Base-by-base conservation (phyloP, 2,329 filamentous ascomycete species). In the Cladophialophora exuberans region DNA sequence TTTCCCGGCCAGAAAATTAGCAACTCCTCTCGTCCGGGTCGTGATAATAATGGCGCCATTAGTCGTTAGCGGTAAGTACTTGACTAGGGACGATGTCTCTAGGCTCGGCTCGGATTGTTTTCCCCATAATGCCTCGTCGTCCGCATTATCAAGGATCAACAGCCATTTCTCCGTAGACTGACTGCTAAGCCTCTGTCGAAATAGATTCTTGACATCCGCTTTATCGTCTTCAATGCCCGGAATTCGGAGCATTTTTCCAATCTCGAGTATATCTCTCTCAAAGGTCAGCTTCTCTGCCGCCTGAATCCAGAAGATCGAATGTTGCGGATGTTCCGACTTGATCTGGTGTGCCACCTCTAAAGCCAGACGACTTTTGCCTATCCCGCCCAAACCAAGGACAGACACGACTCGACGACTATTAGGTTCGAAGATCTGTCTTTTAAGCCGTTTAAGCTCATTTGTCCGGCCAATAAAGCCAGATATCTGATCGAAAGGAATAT, bases 21-120 rank as follows among this genome's bases (percentile, higher is more conserved):
- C 64, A 4, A 60, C 36, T 22, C 46, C 51, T 44, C 43, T 31
- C 15, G 64, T 68, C 10, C 68, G 57, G 1, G 65, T 69, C 0
- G 70, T 73, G 17, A 73, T 65, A 0, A 73, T 23, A 39, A 72
- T 64, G 10, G 41, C 46, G 3, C 65, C 60, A 38, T 62, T 54
- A 4, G 3, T 4, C 11, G 26, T 62, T 31, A 44, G 20, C 10
- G 62, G 66, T n/a, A 67, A 30, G 49, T 57, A 66, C 26, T 57
- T 49, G 9, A 13, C n/a, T 5, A 53, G 33, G 13, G 28, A 10
- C n/a, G 30, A 30, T 11, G 6, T 26, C 15, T 23, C 10, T 23
- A 25, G 10, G 39, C n/a, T 43, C 3, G 23, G 17, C 38, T 44
- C 20, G 18, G 9, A 28, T 10, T 11, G 17, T n/a, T 39, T 35